phyloP scores from a whole-genome alignment of 306 rosid genomes.

The Calophaca sinica region DNA sequence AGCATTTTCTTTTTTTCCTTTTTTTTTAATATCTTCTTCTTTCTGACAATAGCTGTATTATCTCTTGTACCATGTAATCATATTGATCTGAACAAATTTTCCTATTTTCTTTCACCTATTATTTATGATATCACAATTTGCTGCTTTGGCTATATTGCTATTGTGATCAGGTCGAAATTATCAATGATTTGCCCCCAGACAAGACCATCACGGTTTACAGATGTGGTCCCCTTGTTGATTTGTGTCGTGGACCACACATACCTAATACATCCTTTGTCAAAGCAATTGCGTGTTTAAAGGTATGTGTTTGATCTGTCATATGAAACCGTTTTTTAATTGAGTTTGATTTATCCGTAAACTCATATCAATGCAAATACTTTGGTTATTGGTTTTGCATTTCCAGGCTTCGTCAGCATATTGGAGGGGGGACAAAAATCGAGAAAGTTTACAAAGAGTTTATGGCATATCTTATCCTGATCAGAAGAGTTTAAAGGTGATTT shows the following conservation, averaged over 20 bases:
- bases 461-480: slow-evolving; percentile 98
- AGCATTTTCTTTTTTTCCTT: background rate
- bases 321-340: background rate
- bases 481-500: slow-evolving; percentile 81
- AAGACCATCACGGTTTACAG: slow-evolving; percentile 94
- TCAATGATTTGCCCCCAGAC: slow-evolving; percentile 91
- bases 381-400: slow-evolving; percentile 47
- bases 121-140: slow-evolving; percentile 20
- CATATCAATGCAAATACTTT: background rate
- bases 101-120: slow-evolving; percentile 31
- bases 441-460: slow-evolving; percentile 95
- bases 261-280: slow-evolving; percentile 97
- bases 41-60: slow-evolving; percentile 14
- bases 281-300: slow-evolving; percentile 91
- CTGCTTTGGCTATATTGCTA: slow-evolving; percentile 12
- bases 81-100: slow-evolving; percentile 21
- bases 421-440: slow-evolving; percentile 93
- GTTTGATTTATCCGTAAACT: slow-evolving; percentile 28
- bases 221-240: slow-evolving; percentile 95
- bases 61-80: slow-evolving; percentile 3
- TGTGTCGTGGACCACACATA: slow-evolving; percentile 98
- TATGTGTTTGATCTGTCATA: slow-evolving; percentile 43
- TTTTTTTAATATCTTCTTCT: background rate
- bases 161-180: slow-evolving; percentile 82
- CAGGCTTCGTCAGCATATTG: slow-evolving; percentile 99